Conservation (phyloP, 2,329 filamentous ascomycete species). For the Microcyclospora pomicola region DNA sequence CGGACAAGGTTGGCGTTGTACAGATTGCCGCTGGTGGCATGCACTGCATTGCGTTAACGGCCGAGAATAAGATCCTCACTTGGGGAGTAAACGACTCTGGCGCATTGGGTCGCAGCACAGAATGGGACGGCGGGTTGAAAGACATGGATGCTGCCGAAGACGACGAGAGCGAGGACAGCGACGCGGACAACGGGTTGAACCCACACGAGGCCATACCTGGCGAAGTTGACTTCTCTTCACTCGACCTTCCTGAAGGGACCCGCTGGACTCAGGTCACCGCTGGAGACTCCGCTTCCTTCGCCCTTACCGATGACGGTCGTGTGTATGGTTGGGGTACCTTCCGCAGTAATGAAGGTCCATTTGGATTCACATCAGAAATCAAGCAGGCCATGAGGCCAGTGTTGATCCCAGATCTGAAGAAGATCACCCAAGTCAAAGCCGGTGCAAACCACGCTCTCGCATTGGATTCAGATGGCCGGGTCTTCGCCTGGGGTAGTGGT, state of each 20-base stretch:
- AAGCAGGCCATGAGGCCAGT: conserved; percentile 38
- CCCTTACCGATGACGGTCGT: conserved; percentile 56
- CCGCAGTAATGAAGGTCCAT: conserved; percentile 50
- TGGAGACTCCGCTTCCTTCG: conserved; percentile 62
- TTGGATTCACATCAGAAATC: conserved; percentile 45
- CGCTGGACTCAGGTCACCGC: conserved; percentile 54
- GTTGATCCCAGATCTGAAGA: conserved; percentile 48
- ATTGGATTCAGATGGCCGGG: conserved; percentile 49
- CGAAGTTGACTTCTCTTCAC: conserved; percentile 16
- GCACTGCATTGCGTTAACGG: conserved; percentile 63
- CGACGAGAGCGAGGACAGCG: conserved; percentile 38
- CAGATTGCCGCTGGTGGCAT: conserved; percentile 67
- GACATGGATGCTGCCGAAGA: conserved; percentile 39
- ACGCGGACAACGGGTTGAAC: conserved; percentile 49
- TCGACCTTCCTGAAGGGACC: conserved; percentile 38
- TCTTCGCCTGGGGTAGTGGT: conserved; percentile 58
- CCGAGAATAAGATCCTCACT: conserved; percentile 66
- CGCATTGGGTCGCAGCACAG: conserved; percentile 61
- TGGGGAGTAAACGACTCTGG: conserved; percentile 84
- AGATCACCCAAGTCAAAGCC: conserved; percentile 48
- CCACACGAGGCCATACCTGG: conserved; percentile 54
- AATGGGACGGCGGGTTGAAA: conserved; percentile 48
- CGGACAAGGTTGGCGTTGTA: conserved; percentile 50
- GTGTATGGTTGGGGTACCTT: conserved; percentile 81
- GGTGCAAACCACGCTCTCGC: conserved; percentile 61